These are phyloP conservation scores for Austroboletus novae-zelandiae DNA, from an alignment of 1,284 basidiomycete genomes.

Conservation along the genomic window DNA sequence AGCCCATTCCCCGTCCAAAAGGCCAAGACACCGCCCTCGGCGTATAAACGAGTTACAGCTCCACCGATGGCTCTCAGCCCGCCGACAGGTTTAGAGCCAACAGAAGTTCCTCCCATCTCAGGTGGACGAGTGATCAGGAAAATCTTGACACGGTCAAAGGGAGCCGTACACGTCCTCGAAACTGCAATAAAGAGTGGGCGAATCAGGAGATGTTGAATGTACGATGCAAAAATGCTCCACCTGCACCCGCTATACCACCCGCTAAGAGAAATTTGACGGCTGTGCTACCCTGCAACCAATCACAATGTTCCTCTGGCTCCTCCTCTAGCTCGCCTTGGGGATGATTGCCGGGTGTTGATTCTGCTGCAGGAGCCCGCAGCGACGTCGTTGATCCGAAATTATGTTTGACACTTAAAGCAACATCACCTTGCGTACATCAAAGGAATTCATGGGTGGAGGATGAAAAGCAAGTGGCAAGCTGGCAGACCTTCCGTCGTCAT, in stretches of 20 bases:
- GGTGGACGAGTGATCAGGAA: constrained; percentile 90
- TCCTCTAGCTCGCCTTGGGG: constrained; percentile 52
- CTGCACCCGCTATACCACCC: constrained; percentile 91
- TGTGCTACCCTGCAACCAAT: constrained; percentile 67
- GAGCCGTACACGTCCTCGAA: constrained; percentile 94
- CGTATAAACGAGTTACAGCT: constrained; percentile 80
- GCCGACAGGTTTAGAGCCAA: constrained; percentile 46
- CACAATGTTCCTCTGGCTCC: constrained; percentile 62
- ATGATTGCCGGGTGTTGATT: constrained; percentile 36
- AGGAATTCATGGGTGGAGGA: constrained; percentile 20
- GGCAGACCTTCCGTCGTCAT: constrained; percentile 85
- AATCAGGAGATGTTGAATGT: constrained; percentile 6
- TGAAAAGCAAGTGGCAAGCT: constrained; percentile 16
- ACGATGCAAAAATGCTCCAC: constrained; percentile 42
- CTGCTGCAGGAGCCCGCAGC: constrained; percentile 18
- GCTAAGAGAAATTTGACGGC: constrained; percentile 90
- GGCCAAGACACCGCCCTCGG: constrained; percentile 82
- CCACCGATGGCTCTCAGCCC: constrained; percentile 70
- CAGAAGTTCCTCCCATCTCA: constrained; percentile 56
- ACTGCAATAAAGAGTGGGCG: constrained; percentile 46
- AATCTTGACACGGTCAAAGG: constrained; percentile 96
- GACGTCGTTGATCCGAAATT: constrained; percentile 41
- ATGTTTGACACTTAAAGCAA: constrained; percentile 71
- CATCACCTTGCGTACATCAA: constrained; percentile 57
- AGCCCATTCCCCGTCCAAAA: constrained; percentile 93